Conservation (phyloP, 805 yeast species). For the Saccharomycopsis microspora region DNA sequence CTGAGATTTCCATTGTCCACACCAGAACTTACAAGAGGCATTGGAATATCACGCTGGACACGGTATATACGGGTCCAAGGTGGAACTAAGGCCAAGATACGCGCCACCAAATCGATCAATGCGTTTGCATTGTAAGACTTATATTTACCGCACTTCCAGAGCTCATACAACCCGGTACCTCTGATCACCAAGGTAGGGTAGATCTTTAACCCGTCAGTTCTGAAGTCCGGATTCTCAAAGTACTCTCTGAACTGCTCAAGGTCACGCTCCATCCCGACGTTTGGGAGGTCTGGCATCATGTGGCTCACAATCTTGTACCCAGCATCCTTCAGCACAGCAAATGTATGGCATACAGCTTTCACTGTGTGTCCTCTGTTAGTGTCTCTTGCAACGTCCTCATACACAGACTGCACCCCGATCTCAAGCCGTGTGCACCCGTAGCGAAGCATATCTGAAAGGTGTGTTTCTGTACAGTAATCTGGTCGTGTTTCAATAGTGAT, state of each 20-base stretch:
- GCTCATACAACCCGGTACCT: conserved; percentile 93
- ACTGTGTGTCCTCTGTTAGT: conserved; percentile 98
- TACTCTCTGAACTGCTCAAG: conserved; percentile 92
- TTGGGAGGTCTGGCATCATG: conserved; percentile 99
- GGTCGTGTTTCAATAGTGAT: conserved; percentile 98
- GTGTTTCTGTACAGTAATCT: conserved; percentile 94
- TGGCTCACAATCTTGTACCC: conserved; percentile 97
- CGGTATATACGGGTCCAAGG: conserved; percentile 99
- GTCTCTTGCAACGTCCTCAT: conserved; percentile 97
- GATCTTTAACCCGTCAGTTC: conserved; percentile 92
- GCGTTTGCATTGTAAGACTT: conserved; percentile 93
- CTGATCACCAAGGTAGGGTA: conserved; percentile 95
- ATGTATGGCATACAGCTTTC: conserved; percentile 89
- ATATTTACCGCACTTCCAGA: conserved; percentile 94
- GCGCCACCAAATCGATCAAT: conserved; percentile 85
- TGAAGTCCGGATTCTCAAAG: conserved; percentile 91
- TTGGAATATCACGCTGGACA: conserved; percentile 97
- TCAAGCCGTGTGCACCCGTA: conserved; percentile 96
- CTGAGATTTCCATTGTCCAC: conserved; percentile 96
- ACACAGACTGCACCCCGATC: conserved; percentile 93
- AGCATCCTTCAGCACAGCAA: conserved; percentile 93
- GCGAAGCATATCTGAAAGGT: conserved; percentile 86
- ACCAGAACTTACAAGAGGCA: conserved; percentile 96
- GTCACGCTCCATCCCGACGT: conserved; percentile 98
- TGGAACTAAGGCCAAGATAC: conserved; percentile 91